A percentile compares a stretch with the other conserved stretches of the same genome.
Evolutionary conservation across 1,139 yeast species (phyloP).

Genomic region (Taiozyma sp.): DNA sequence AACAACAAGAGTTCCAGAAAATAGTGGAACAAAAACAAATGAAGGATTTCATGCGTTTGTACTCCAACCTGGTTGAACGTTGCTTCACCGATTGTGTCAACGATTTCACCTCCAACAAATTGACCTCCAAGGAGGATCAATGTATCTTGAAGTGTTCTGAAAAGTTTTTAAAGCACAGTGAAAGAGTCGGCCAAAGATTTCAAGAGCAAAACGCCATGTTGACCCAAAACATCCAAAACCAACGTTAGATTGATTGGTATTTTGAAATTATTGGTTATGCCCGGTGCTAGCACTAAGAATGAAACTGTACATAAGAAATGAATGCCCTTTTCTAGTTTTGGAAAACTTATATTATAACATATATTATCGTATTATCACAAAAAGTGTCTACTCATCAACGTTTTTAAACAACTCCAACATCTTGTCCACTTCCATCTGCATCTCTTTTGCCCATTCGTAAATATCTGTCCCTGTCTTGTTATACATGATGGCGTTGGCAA

Average conservation of each 20-base stretch:
- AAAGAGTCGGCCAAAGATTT: conserved; percentile 97
- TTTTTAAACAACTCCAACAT: conserved; percentile 43
- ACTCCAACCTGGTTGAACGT: conserved; percentile 92
- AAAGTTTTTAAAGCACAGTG: conserved; percentile 96
- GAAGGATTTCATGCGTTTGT: conserved; percentile 96
- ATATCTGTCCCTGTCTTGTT: conserved; percentile 63
- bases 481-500: conserved; percentile 80
- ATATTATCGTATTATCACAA: background rate
- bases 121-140: conserved; percentile 75
- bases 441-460: conserved; percentile 56
- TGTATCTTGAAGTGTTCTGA: conserved; percentile 93
- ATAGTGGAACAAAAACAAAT: conserved; percentile 96
- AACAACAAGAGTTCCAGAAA: conserved; percentile 94
- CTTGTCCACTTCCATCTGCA: conserved; percentile 53
- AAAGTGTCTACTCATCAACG: conserved; percentile 1
- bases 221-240: conserved; percentile 33
- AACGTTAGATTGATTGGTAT: background rate
- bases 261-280: background rate
- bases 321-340: background rate
- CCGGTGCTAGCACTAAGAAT: background rate
- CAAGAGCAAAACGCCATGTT: conserved; percentile 82
- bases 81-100: conserved; percentile 97
- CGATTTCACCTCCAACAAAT: conserved; percentile 89
- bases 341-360: background rate
- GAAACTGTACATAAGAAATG: background rate